Evolutionary conservation across 768 basidiomycete genomes (phyloP), one percentile per base, ranked within the genome.

Genomic region (Termitomyces sp.): DNA sequence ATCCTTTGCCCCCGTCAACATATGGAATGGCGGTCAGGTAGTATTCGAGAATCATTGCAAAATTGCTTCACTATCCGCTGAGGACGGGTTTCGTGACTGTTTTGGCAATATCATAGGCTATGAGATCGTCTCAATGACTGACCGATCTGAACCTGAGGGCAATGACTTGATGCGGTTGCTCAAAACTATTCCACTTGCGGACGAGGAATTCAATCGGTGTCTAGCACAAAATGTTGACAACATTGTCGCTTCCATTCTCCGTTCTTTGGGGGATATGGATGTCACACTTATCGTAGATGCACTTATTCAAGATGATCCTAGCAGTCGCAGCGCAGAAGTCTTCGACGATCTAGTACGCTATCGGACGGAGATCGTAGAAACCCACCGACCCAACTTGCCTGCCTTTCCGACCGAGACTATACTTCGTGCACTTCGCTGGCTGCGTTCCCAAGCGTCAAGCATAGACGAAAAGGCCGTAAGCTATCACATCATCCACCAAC

Each of bases 401-500:
- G 73, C 77, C 3, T 86, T 81, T 57, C 64, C 73, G 16, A 75
- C 86, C 1, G 56, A 62, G 6, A 75, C 76, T 17, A 68, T 90
- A 56, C 68, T 91, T 16, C 72, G 69, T 12, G 79, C 86, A 9
- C 64, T 94, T 53, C 62, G 72, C 5, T 92, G 90, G 87, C 76
- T 92, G 54, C 72, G 69, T 21, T 65, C 65, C 10, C 71, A 72
- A 19, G 68, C 77, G 6, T 68, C 76, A 4, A 68, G 73, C 14
- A 76, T 78, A 19, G 73, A 81, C 41, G 72, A 70, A 25, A 71
- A 73, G n/a, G 81, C 87, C 11, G 83, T 83, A 48, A 83, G 85
- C 5, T 95, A 91, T 67, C 92, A 95, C 59, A 80, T 91, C 54
- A 68, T 92, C 27, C 87, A 89, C 57, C 81, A 83, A 50, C 76